These are phyloP conservation scores for Neospermospora avenae DNA, from an alignment of 2,329 filamentous ascomycete species.

Conservation along the genomic window DNA sequence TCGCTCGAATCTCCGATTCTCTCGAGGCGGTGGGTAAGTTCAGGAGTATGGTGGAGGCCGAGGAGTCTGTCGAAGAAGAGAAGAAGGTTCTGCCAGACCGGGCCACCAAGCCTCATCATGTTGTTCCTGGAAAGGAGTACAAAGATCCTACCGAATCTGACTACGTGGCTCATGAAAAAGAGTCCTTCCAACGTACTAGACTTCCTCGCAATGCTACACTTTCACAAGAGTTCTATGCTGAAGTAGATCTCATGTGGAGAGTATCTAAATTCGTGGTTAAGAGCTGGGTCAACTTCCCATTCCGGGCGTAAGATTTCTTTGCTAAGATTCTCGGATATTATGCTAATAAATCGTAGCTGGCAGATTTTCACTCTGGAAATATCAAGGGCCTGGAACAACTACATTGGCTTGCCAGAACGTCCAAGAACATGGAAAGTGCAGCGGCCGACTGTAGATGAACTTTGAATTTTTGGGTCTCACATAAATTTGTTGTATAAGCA, in stretches of 20 bases:
- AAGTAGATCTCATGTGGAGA: constrained; percentile 60
- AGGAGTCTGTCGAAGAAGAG: constrained; percentile 20
- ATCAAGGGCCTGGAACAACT: constrained; percentile 56
- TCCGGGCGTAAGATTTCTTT: constrained; percentile 60
- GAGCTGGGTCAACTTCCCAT: constrained; percentile 69
- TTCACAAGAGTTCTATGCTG: constrained; percentile 57
- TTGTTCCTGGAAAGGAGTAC: constrained; percentile 30
- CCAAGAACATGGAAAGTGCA: constrained; percentile 50
- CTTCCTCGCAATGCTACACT: constrained; percentile 42
- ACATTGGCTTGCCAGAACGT: constrained; percentile 58
- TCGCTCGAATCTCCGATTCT: constrained; percentile 81
- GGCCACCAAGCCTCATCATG: constrained; percentile 42
- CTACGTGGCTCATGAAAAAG: constrained; percentile 15
- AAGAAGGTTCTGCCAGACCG: constrained; percentile 23
- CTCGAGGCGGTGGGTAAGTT: constrained; percentile 74
- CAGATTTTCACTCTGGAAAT: constrained; percentile 52
- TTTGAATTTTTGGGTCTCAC: constrained; percentile 22
- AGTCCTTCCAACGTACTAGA: constrained; percentile 34
- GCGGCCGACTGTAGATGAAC: constrained; percentile 39
- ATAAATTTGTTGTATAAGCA: background rate
- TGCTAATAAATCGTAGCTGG: constrained; percentile 39
- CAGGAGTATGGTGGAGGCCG: constrained; percentile 47
- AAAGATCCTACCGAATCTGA: constrained; percentile 37
- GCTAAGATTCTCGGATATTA: too few relatives aligned
- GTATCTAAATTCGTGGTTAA: constrained; percentile 64